Percentiles rank a stretch among this genome's conserved stretches.
Conservation (phyloP, 2,329 filamentous ascomycete species). For the Aspergillus floridensis region DNA sequence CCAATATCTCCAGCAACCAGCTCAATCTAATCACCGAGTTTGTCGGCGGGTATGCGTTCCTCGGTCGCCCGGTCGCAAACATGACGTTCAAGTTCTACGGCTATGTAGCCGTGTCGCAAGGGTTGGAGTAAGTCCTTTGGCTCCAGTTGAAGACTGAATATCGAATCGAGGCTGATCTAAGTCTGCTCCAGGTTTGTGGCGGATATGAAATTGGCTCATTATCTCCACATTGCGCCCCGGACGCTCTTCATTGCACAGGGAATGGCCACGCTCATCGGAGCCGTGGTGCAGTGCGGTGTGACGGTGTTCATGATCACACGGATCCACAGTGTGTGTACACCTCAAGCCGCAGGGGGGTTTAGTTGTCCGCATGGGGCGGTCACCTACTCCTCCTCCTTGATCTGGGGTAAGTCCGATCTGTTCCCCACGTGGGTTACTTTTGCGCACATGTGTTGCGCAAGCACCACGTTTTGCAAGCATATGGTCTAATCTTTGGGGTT, state of each 20-base stretch:
- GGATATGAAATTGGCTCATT: conserved; percentile 63
- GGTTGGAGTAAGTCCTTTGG: conserved; percentile 42
- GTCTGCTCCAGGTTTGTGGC: conserved; percentile 55
- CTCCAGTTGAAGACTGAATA: not conserved
- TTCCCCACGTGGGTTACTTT: not conserved
- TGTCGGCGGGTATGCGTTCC: conserved; percentile 49
- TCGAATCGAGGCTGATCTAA: not conserved
- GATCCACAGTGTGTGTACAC: conserved; percentile 51
- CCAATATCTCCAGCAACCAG: conserved; percentile 50
- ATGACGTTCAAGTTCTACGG: conserved; percentile 71
- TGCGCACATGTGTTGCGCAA: not conserved
- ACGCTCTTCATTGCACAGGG: conserved; percentile 53
- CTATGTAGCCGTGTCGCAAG: conserved; percentile 65
- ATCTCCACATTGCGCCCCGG: conserved; percentile 46
- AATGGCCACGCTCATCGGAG: conserved; percentile 50
- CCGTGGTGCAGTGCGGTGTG: conserved; percentile 50
- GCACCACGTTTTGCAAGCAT: not conserved
- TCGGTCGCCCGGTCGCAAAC: conserved; percentile 48
- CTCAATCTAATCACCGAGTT: conserved; percentile 51
- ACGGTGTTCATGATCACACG: conserved; percentile 50
- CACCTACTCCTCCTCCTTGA: conserved; percentile 67
- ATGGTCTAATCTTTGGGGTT: not conserved
- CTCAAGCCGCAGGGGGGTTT: conserved; percentile 58
- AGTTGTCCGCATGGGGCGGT: conserved; percentile 57
- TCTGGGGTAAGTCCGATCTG: conserved; percentile 56